phyloP scores from a whole-genome alignment of 2,329 filamentous ascomycete genomes.

The Trichoderma sp. region DNA sequence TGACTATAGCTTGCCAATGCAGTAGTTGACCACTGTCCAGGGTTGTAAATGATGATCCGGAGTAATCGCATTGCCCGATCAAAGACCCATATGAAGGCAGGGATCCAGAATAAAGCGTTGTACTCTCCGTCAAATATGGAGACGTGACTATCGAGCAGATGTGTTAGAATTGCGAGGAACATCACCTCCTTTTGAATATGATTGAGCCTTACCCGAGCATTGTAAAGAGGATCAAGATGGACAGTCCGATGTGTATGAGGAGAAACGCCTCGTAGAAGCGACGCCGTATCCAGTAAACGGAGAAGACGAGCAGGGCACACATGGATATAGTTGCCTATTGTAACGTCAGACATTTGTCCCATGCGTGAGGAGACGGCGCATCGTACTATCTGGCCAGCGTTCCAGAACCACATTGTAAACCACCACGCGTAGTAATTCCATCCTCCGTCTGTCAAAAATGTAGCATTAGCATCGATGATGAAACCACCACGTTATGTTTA shows the following conservation, averaged over 20 bases:
- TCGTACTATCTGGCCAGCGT: constrained; percentile 51
- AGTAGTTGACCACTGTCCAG: constrained; percentile 41
- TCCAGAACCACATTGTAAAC: constrained; percentile 52
- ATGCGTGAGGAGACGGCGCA: constrained; percentile 14
- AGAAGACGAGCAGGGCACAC: constrained; percentile 51
- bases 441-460: constrained; percentile 41
- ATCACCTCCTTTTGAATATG: not conserved
- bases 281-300: constrained; percentile 54
- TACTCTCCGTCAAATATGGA: constrained; percentile 56
- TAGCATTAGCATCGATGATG: not conserved
- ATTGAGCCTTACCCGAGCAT: constrained; percentile 52
- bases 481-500: too few relatives aligned
- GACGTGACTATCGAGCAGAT: constrained; percentile 42
- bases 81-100: constrained; percentile 51
- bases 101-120: constrained; percentile 54
- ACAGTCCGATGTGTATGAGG: constrained; percentile 54
- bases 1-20: constrained; percentile 43
- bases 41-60: constrained; percentile 48
- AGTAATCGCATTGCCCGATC: constrained; percentile 52
- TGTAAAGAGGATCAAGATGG: constrained; percentile 51
- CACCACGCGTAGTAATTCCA: constrained; percentile 43
- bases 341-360: not conserved
- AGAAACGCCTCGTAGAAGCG: constrained; percentile 57
- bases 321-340: constrained; percentile 48
- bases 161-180: not conserved